Conservation (phyloP, 2,329 filamentous ascomycete species). For the Colletotrichum sojae region DNA sequence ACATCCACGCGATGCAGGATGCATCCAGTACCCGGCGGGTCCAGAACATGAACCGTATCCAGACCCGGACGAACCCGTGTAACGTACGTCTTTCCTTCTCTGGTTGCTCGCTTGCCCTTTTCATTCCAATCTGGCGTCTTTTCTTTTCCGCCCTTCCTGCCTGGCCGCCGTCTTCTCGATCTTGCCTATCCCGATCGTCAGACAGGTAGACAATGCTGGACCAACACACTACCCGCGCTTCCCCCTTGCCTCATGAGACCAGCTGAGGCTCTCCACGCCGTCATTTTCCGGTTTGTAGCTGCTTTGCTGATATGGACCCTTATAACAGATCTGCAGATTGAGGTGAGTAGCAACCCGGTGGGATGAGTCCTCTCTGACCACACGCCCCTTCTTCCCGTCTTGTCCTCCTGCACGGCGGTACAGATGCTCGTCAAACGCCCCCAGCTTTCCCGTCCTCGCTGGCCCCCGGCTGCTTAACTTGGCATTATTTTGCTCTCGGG, state of each 20-base stretch:
- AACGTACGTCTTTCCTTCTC: constrained; percentile 33
- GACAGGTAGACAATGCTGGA: too few relatives aligned
- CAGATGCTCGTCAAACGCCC: background rate
- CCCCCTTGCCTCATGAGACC: constrained; percentile 7
- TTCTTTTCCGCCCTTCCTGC: background rate
- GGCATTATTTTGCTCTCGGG: background rate
- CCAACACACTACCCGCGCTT: too few relatives aligned
- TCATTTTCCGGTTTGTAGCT: constrained; percentile 4
- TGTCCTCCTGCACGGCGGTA: background rate
- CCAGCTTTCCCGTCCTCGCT: background rate
- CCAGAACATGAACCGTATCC: constrained; percentile 30
- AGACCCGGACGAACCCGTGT: constrained; percentile 34
- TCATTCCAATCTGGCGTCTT: background rate
- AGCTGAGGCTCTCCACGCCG: constrained; percentile 15
- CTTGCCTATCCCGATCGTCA: background rate
- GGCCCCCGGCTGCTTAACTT: background rate
- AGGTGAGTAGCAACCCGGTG: constrained; percentile 24
- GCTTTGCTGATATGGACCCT: constrained; percentile 18
- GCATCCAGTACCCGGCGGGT: constrained; percentile 25
- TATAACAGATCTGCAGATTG: constrained; percentile 30
- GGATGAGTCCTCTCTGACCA: background rate
- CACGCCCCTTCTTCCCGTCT: background rate
- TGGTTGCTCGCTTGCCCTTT: background rate
- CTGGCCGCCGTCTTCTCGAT: background rate
- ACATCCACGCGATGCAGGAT: constrained; percentile 23